A percentile compares a stretch with the other conserved stretches of the same genome.
These are phyloP conservation scores for Pulveroboletus sp. DNA, from an alignment of 768 basidiomycete species.

Conservation along the genomic window DNA sequence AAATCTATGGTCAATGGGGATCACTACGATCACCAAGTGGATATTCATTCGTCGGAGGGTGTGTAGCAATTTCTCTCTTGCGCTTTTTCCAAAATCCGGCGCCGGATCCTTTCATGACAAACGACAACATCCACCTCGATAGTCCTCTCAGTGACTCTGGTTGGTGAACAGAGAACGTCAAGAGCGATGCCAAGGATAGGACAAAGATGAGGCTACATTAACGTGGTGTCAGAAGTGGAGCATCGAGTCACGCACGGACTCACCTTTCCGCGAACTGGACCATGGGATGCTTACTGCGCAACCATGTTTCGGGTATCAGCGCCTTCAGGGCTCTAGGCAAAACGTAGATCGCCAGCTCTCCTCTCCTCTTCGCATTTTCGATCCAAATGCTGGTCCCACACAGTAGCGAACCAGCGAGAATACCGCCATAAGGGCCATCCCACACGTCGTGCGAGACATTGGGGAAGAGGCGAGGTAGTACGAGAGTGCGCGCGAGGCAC, in stretches of 20 bases:
- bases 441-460: constrained; percentile 72
- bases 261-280: constrained; percentile 54
- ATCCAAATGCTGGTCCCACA: constrained; percentile 81
- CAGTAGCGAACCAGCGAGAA: constrained; percentile 61
- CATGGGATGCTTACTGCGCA: constrained; percentile 41
- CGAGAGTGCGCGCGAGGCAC: constrained; percentile 65
- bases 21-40: constrained; percentile 1
- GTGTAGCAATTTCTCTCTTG: constrained; percentile 14
- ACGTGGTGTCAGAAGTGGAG: constrained; percentile 10
- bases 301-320: constrained; percentile 54
- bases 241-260: constrained; percentile 10
- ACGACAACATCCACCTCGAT: constrained; percentile 68
- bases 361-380: constrained; percentile 66
- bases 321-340: constrained; percentile 68
- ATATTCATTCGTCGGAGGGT: constrained; percentile 7
- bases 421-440: constrained; percentile 73
- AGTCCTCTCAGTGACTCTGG: constrained; percentile 70
- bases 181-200: constrained; percentile 60
- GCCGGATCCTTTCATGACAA: constrained; percentile 60
- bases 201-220: constrained; percentile 52
- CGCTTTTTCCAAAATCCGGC: constrained; percentile 50
- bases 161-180: constrained; percentile 60
- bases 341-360: constrained; percentile 80
- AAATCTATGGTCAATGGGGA: neutral
- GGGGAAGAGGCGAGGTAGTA: constrained; percentile 62